phyloP scores from a whole-genome alignment of 1,284 basidiomycete genomes.

The Ustilago cynodontis region DNA sequence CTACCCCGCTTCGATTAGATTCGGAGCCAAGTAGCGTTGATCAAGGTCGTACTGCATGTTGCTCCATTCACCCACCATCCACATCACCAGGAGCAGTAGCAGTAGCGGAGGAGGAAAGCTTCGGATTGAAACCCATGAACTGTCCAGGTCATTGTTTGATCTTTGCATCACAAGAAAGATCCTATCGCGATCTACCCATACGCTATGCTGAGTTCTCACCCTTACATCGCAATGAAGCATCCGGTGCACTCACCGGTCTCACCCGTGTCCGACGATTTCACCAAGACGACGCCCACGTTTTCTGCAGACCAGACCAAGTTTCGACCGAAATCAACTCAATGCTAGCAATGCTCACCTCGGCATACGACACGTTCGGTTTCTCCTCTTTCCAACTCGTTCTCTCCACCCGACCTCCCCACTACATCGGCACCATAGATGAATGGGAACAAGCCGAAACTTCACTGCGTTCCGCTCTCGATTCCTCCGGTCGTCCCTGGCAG shows the following conservation, averaged over 20 bases:
- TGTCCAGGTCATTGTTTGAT: constrained; percentile 68
- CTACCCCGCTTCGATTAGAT: not conserved
- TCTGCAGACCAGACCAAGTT: constrained; percentile 63
- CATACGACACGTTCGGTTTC: constrained; percentile 67
- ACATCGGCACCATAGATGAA: constrained; percentile 54
- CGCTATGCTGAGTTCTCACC: constrained; percentile 67
- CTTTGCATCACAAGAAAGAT: constrained; percentile 58
- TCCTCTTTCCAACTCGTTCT: constrained; percentile 64
- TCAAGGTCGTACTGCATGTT: constrained; percentile 26
- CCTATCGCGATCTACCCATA: constrained; percentile 65
- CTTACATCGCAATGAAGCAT: constrained; percentile 66
- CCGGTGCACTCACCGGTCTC: constrained; percentile 62
- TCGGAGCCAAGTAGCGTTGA: constrained; percentile 10
- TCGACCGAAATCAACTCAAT: constrained; percentile 59
- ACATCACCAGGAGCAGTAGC: not conserved
- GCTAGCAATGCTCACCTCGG: constrained; percentile 66
- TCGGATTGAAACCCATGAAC: constrained; percentile 69
- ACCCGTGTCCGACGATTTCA: constrained; percentile 66
- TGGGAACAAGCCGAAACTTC: constrained; percentile 64
- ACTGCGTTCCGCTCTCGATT: constrained; percentile 55
- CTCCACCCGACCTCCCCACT: constrained; percentile 61
- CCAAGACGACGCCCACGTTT: constrained; percentile 69
- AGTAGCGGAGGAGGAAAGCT: constrained; percentile 37
- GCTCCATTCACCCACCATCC: constrained; percentile 27
- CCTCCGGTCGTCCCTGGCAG: constrained; percentile 51